Percentiles rank a stretch among this genome's conserved stretches.
phyloP scores from a whole-genome alignment of 2,329 filamentous ascomycete species.

The Fragosphaeria purpurea region DNA sequence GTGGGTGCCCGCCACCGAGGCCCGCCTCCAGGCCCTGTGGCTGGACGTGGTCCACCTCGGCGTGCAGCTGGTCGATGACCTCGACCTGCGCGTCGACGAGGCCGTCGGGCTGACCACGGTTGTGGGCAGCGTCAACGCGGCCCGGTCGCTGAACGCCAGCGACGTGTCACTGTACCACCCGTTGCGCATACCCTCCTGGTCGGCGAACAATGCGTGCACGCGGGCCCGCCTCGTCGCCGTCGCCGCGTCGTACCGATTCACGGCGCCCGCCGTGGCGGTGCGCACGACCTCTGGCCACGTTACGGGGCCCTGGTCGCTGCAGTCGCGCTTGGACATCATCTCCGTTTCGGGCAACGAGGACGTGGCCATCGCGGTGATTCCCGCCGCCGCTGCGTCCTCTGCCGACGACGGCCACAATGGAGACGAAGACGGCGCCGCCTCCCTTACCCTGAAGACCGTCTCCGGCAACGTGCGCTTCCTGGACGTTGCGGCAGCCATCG shows the following conservation, averaged over 20 bases:
- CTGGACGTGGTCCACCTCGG: slow-evolving; percentile 29
- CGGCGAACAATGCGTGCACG: too few relatives aligned
- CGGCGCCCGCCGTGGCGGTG: slow-evolving; percentile 32
- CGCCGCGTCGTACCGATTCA: slow-evolving; percentile 27
- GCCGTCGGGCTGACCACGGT: slow-evolving; percentile 25
- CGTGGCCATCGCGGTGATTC: slow-evolving; percentile 22
- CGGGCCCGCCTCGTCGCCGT: slow-evolving; percentile 9
- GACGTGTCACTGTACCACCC: too few relatives aligned
- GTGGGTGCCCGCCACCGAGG: slow-evolving; percentile 29
- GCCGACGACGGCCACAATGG: slow-evolving; percentile 21
- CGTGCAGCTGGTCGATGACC: slow-evolving; percentile 29
- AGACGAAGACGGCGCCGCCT: slow-evolving; percentile 22
- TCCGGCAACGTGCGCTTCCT: slow-evolving; percentile 33
- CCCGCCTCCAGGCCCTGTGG: slow-evolving; percentile 25
- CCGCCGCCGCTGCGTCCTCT: too few relatives aligned
- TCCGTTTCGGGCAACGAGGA: slow-evolving; percentile 34
- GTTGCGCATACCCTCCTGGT: slow-evolving; percentile 10
- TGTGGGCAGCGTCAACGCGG: slow-evolving; percentile 28
- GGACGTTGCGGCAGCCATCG: slow-evolving; percentile 1
- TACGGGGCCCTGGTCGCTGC: slow-evolving; percentile 39
- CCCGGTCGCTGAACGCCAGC: slow-evolving; percentile 13
- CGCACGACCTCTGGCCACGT: slow-evolving; percentile 34
- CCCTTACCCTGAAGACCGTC: slow-evolving; percentile 29
- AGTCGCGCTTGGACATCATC: slow-evolving; percentile 35
- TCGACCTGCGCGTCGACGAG: slow-evolving; percentile 25